A percentile compares a stretch with the other conserved stretches of the same genome.
These are phyloP conservation scores for Penicillium sp. DNA, from an alignment of 2,329 filamentous ascomycete genomes.

Conservation along the genomic window DNA sequence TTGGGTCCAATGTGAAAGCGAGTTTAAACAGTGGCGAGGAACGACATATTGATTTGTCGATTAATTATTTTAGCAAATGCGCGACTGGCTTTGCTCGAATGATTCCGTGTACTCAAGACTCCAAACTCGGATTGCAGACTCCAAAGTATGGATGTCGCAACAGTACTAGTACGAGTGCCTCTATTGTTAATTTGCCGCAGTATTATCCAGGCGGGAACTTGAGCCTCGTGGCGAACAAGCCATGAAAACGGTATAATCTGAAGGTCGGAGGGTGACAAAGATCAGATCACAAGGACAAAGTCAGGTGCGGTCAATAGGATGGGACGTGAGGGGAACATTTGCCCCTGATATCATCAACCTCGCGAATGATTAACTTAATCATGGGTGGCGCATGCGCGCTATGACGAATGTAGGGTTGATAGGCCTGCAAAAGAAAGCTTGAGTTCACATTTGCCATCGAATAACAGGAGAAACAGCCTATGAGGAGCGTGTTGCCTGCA, in stretches of 20 bases:
- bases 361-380: neutral
- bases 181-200: neutral
- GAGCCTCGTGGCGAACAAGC: neutral
- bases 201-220: neutral
- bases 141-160: neutral
- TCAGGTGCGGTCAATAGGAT: neutral
- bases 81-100: neutral
- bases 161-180: neutral
- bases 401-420: neutral
- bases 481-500: neutral
- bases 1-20: neutral
- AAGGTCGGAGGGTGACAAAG: neutral
- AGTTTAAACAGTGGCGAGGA: neutral
- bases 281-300: neutral
- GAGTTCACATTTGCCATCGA: neutral
- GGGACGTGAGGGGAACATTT: neutral
- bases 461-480: neutral
- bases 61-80: neutral
- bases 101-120: neutral
- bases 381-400: neutral
- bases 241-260: neutral
- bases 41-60: neutral
- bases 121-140: neutral
- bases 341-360: constrained; percentile 2
- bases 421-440: neutral